phyloP scores from a whole-genome alignment of 805 yeast genomes.

The Candida boidinii region DNA sequence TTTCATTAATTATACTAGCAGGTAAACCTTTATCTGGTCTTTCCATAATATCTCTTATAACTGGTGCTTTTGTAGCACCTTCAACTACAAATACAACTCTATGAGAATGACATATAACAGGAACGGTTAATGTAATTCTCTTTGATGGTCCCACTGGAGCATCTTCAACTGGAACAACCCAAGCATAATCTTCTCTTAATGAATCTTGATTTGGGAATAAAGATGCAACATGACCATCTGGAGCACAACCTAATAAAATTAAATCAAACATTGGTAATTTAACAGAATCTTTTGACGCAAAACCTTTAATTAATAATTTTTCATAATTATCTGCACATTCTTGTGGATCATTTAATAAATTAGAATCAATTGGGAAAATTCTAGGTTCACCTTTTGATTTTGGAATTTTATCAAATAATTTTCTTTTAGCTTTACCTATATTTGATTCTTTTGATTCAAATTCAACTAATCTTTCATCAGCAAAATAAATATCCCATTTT shows the following conservation, averaged over 20 bases:
- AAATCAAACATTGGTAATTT: conserved; percentile 92
- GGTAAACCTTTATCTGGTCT: conserved; percentile 96
- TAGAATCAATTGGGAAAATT: conserved; percentile 76
- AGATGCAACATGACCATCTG: conserved; percentile 98
- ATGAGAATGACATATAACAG: conserved; percentile 90
- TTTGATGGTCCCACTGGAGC: conserved; percentile 85
- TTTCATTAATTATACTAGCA: conserved; percentile 85
- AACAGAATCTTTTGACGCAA: conserved; percentile 94
- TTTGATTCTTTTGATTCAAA: conserved; percentile 76
- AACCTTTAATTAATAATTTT: conserved; percentile 73
- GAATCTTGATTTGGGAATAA: conserved; percentile 88
- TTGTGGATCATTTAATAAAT: conserved; percentile 67
- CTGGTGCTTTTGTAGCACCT: conserved; percentile 92
- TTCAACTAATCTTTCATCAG: conserved; percentile 92
- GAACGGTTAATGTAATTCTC: conserved; percentile 85
- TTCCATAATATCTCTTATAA: conserved; percentile 86
- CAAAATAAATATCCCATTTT: conserved; percentile 93
- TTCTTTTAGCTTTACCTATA: conserved; percentile 81
- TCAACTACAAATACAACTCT: conserved; percentile 93
- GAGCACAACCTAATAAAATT: conserved; percentile 91
- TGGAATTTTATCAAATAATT: conserved; percentile 65
- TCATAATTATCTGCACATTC: conserved; percentile 95
- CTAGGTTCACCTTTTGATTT: conserved; percentile 48
- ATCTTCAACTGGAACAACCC: conserved; percentile 89
- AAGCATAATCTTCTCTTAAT: conserved; percentile 81